phyloP scores from a whole-genome alignment of 176 grass and related monocot genomes.

The Oryza brachyantha region DNA sequence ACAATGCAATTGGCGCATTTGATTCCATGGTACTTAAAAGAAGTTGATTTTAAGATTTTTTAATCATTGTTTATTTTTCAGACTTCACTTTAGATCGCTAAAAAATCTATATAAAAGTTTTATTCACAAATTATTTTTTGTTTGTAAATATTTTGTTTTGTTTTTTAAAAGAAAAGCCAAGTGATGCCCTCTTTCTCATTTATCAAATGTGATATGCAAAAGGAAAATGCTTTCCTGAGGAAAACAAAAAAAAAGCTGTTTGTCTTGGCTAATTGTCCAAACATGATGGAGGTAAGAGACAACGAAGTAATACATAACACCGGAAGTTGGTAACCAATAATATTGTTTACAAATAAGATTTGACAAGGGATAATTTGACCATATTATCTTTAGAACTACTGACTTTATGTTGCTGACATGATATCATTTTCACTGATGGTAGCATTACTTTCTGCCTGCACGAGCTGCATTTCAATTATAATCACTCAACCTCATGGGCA shows the following conservation, averaged over 20 bases:
- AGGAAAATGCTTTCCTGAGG: background rate
- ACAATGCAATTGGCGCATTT: too few species aligned
- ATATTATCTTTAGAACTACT: background rate
- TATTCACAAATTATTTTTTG: too few species aligned
- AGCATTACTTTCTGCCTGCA: conserved; percentile 20
- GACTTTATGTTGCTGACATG: background rate
- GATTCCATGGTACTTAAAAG: too few species aligned
- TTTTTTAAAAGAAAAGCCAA: too few species aligned
- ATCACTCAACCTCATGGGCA: conserved; percentile 9
- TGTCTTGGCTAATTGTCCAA: background rate
- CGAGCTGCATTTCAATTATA: background rate
- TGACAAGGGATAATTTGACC: conserved; percentile 11
- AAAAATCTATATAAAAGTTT: too few species aligned
- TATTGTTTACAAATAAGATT: conserved; percentile 1
- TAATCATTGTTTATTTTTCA: too few species aligned
- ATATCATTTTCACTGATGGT: background rate
- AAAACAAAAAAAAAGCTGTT: background rate
- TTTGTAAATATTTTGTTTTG: too few species aligned
- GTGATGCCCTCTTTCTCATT: too few species aligned
- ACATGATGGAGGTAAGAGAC: conserved; percentile 19
- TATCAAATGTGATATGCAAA: background rate
- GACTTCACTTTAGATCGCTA: too few species aligned
- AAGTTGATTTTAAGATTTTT: too few species aligned
- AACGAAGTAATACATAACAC: background rate
- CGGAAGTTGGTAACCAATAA: background rate